These are phyloP conservation scores for Lepiota subincarnata DNA, from an alignment of 768 basidiomycete species.

Conservation along the genomic window DNA sequence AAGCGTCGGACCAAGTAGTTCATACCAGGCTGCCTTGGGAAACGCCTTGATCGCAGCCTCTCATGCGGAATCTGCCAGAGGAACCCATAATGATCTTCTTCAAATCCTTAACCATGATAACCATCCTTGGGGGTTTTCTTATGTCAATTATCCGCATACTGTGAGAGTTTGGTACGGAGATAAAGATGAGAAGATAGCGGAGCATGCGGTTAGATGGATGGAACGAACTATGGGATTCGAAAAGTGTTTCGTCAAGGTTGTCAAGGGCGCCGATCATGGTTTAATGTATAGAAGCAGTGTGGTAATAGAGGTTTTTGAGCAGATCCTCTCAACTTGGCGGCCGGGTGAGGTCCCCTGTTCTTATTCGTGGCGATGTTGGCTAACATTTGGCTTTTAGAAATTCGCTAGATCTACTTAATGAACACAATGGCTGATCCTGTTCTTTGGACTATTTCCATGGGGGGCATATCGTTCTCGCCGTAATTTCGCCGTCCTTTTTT, in stretches of 20 bases:
- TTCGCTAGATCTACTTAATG: not conserved
- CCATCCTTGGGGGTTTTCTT: conserved; percentile 88
- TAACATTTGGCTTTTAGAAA: not conserved
- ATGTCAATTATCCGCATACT: conserved; percentile 68
- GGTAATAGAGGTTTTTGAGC: conserved; percentile 81
- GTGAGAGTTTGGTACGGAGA: conserved; percentile 93
- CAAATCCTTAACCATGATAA: conserved; percentile 90
- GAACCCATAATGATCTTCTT: conserved; percentile 86
- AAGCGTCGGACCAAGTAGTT: conserved; percentile 25
- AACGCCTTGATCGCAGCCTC: conserved; percentile 91
- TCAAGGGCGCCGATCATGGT: conserved; percentile 86
- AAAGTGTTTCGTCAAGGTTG: conserved; percentile 73
- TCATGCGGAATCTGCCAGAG: conserved; percentile 90
- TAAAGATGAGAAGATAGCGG: conserved; percentile 88
- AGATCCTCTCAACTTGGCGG: conserved; percentile 55
- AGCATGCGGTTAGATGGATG: conserved; percentile 91
- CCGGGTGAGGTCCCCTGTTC: conserved; percentile 16
- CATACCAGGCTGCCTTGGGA: conserved; percentile 70
- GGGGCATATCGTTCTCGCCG: not conserved
- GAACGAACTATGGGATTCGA: conserved; percentile 76
- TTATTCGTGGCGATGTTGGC: not conserved
- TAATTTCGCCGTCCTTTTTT: not conserved
- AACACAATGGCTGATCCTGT: not conserved
- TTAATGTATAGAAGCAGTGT: conserved; percentile 90
- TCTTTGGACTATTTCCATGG: conserved; percentile 1